Evolutionary conservation across 495 filamentous ascomycete genomes (phyloP), one percentile per base, ranked within the genome.

Genomic region (Trichoderma erinaceum): DNA sequence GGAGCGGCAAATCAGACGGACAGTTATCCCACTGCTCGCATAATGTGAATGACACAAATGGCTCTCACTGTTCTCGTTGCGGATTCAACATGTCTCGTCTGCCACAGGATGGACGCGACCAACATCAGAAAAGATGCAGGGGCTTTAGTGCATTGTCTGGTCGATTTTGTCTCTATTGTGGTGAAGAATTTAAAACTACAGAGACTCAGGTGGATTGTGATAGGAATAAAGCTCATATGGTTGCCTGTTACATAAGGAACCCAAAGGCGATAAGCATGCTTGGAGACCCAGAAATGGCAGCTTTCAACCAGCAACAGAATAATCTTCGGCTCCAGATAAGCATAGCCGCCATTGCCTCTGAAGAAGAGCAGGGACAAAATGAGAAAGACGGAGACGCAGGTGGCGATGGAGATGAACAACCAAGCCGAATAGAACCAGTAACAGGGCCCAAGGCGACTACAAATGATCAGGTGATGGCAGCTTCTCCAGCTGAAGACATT

Each of bases 31-130:
- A 56, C 10, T 56, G 50, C 50, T 56, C 50, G 6, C 50, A 56
- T 23, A 56, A 56, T 7, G 50, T 56, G 21, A n/a, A 56, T 56
- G 50, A 56, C 50, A 25, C 8, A n/a, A 23, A 21, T 23, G 50
- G 50, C 50, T 4, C 4, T 25, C 50, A 56, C 21, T 56, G 50
- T 56, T 56, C 50, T n/a, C 1, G 21, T 4, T 56, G 50, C 10
- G 50, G 50, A 56, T 56, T 56, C 50, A 56, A 56, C 50, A 56
- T 11, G 50, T 56, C 50, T 56, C 50, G 50, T 25, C 18, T 56
- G 2, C 50, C 50, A 56, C 50, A 56, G 10, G n/a, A 25, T 56
- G 18, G 50, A 25, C 50, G 50, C 21, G 10, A 25, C n/a, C 50
- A 56, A 25, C 50, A 56, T 11, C n/a, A 25, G 6, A 56, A 56